A percentile compares a stretch with the other conserved stretches of the same genome.
Evolutionary conservation across 2,329 filamentous ascomycete species (phyloP).

Genomic region (Bipolaris zeicola): DNA sequence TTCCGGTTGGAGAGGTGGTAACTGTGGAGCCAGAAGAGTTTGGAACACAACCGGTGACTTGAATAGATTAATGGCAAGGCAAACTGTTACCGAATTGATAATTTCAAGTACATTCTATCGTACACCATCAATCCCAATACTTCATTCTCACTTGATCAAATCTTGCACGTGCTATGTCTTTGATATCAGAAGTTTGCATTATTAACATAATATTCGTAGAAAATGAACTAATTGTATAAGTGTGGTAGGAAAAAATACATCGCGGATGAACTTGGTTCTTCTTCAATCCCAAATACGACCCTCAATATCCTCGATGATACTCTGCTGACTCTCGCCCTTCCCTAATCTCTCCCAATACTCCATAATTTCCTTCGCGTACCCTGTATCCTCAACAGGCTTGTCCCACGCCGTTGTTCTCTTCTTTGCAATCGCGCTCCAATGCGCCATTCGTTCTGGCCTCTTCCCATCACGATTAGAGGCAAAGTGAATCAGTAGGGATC

Average conservation of each 20-base stretch:
- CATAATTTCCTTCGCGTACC: not conserved
- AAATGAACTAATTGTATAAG: not conserved
- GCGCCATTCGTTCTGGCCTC: constrained; percentile 9
- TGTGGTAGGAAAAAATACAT: not conserved
- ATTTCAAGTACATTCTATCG: not conserved
- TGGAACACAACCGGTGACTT: not conserved
- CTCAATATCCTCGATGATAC: not conserved
- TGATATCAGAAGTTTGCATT: not conserved
- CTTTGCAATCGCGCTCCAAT: constrained; percentile 2
- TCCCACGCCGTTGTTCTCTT: not conserved
- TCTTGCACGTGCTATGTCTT: not conserved
- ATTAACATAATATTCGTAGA: not conserved
- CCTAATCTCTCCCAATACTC: constrained; percentile 1
- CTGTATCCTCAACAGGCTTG: not conserved
- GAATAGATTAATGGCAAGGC: not conserved
- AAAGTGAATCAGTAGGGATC: constrained; percentile 5
- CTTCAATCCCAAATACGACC: not conserved
- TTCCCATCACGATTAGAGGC: constrained; percentile 10
- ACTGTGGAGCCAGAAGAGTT: not conserved
- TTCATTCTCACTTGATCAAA: not conserved
- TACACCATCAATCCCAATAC: not conserved
- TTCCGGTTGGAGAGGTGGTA: not conserved
- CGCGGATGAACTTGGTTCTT: not conserved
- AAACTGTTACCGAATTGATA: not conserved
- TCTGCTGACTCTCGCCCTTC: not conserved